These are phyloP conservation scores for Torulaspora delbrueckii DNA, from an alignment of 805 yeast genomes.

Conservation along the genomic window DNA sequence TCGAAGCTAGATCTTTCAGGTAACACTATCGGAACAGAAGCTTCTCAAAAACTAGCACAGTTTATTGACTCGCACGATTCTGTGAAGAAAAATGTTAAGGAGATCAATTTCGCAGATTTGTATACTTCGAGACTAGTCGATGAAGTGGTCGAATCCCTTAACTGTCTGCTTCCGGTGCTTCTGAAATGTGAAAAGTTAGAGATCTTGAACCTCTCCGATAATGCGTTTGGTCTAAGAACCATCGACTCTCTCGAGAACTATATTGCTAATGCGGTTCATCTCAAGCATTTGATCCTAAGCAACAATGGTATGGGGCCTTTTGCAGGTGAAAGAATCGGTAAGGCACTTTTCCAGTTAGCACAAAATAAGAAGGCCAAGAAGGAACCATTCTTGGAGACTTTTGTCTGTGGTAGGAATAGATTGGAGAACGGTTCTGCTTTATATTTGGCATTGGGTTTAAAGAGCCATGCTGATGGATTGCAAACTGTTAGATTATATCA, in stretches of 20 bases:
- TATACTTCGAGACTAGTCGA: conserved; percentile 93
- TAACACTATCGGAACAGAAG: conserved; percentile 89
- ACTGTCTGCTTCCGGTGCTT: conserved; percentile 66
- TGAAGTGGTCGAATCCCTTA: conserved; percentile 85
- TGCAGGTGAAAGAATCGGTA: conserved; percentile 93
- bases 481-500: conserved; percentile 79
- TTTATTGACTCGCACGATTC: conserved; percentile 39
- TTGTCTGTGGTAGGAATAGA: conserved; percentile 95
- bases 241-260: conserved; percentile 83
- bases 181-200: conserved; percentile 62
- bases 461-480: conserved; percentile 64
- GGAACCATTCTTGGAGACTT: conserved; percentile 62
- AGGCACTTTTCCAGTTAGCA: conserved; percentile 70
- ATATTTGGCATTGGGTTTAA: conserved; percentile 78
- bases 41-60: conserved; percentile 66
- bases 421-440: conserved; percentile 91
- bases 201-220: conserved; percentile 82
- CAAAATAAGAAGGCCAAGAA: conserved; percentile 49
- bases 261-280: conserved; percentile 65
- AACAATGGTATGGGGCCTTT: conserved; percentile 98
- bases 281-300: conserved; percentile 82
- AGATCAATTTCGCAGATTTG: conserved; percentile 82
- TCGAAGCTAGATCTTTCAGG: conserved; percentile 79
- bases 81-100: conserved; percentile 46
- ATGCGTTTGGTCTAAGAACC: conserved; percentile 95